Evolutionary conservation across 2,329 filamentous ascomycete genomes (phyloP), one percentile per base, ranked within the genome.

Genomic region (Pleurostoma richardsiae): DNA sequence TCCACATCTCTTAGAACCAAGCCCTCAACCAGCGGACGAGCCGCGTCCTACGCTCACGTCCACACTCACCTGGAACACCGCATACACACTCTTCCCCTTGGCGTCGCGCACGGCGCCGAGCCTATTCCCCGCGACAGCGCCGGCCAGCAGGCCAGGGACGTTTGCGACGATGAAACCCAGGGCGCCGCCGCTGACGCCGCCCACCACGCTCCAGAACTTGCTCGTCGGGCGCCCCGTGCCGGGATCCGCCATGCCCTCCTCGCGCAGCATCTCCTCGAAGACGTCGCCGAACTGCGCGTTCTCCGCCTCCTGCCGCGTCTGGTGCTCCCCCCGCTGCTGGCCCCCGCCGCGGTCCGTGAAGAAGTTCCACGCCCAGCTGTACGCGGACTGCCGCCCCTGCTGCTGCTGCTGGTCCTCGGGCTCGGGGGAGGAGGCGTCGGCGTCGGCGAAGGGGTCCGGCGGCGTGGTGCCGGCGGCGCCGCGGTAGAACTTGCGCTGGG

Each of bases 121-220:
- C 44, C 91, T 72, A 68, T 96, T 97, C 8, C 94, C 94, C 1
- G 91, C 92, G 3, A 96, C 91, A 3, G 89, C 90, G 3, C 94
- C 94, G 1, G 92, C 92, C 36, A 97, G 67, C 59, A 92, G 78
- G 0, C 94, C 94, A 0, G 92, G 88, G 42, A 96, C 82, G 63
- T 97, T 97, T 29, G 86, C 94, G 29, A 97, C 79, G 56, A 99
- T 99, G 66, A 97, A 97, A 0, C 94, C 94, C 64, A 99, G 79
- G 3, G 90, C 88, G 10, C 86, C 92, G 30, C 94, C 94, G 60
- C 89, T 94, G 39, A 92, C 66, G 2, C 90, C 90, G 3, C 94
- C 94, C 1, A 96, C 63, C 52, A 96, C 67, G 47, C 83, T 79
- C 92, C 94, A 99, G 67, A 99, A 95, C 56, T 83, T 83, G 51